Percentiles rank a stretch among this genome's conserved stretches.
phyloP scores from a whole-genome alignment of 164 flowering plant species.

The Magnolia changhungtana region DNA sequence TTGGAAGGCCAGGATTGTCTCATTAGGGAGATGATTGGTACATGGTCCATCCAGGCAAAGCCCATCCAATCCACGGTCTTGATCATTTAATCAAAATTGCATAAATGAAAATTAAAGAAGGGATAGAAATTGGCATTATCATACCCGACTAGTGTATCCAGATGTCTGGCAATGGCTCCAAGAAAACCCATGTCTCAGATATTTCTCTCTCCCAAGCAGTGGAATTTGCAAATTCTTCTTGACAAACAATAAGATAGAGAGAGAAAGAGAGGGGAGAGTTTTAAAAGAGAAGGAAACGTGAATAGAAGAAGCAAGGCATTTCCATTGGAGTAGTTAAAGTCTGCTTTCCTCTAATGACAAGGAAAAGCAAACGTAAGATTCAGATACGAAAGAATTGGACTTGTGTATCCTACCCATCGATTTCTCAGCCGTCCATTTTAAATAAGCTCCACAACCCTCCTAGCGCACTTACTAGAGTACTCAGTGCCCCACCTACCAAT shows the following conservation, averaged over 20 bases:
- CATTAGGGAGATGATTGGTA: too few relatives aligned
- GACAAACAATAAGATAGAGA: background rate
- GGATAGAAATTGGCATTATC: background rate
- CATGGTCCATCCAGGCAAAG: too few relatives aligned
- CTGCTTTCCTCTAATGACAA: conserved; percentile 27
- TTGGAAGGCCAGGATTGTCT: too few relatives aligned
- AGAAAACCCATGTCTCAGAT: conserved; percentile 48
- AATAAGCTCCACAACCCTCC: background rate
- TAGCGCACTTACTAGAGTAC: too few relatives aligned
- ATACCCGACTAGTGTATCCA: conserved; percentile 71
- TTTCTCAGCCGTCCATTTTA: background rate
- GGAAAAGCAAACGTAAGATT: conserved; percentile 5
- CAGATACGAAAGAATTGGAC: background rate
- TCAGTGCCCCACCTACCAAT: background rate
- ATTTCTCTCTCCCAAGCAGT: background rate
- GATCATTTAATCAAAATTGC: too few relatives aligned
- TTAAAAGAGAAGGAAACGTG: conserved; percentile 3
- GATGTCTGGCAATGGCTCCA: conserved; percentile 47
- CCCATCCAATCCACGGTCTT: too few relatives aligned
- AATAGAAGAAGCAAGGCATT: conserved; percentile 25
- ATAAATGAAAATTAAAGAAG: background rate
- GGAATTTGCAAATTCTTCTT: background rate
- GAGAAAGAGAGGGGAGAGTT: background rate
- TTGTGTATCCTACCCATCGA: background rate
- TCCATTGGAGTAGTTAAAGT: conserved; percentile 14